Evolutionary conservation across 169 alveolate genomes (phyloP).

Genomic region (Ichthyophthirius multifiliis): DNA sequence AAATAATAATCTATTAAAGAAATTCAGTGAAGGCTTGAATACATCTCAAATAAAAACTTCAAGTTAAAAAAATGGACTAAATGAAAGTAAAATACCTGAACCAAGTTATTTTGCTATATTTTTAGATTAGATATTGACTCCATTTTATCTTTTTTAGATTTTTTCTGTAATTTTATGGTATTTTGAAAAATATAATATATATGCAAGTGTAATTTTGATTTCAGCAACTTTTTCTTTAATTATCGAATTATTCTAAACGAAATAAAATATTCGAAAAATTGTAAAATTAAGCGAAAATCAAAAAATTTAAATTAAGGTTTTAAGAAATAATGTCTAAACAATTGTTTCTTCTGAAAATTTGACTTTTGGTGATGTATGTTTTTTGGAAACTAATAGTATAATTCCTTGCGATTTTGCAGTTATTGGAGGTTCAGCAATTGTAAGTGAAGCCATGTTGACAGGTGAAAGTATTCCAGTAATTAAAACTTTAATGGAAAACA

Average conservation of each 20-base stretch:
- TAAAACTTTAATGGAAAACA: conserved; percentile 63
- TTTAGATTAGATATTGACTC: conserved; percentile 56
- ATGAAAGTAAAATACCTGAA: conserved; percentile 28
- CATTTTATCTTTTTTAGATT: conserved; percentile 85
- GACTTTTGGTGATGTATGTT: background rate
- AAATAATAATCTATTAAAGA: too few species aligned
- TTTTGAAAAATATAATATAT: conserved; percentile 77
- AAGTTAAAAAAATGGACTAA: conserved; percentile 13
- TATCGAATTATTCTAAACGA: conserved; percentile 68
- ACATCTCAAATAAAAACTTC: background rate
- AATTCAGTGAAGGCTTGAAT: background rate
- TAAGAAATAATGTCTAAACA: conserved; percentile 31
- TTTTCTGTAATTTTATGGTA: conserved; percentile 87
- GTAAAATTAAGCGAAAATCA: conserved; percentile 70
- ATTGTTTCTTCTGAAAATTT: background rate
- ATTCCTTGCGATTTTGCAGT: conserved; percentile 79
- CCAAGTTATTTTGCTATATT: conserved; percentile 18
- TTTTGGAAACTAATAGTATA: background rate
- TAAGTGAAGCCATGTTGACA: conserved; percentile 90
- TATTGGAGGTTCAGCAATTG: conserved; percentile 75
- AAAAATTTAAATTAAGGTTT: conserved; percentile 58
- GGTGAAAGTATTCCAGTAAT: conserved; percentile 92
- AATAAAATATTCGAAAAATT: conserved; percentile 57
- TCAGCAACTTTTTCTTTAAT: conserved; percentile 72
- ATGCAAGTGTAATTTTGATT: conserved; percentile 79